Evolutionary conservation across 2,329 filamentous ascomycete genomes (phyloP).

Genomic region (Penicillium nordicum): DNA sequence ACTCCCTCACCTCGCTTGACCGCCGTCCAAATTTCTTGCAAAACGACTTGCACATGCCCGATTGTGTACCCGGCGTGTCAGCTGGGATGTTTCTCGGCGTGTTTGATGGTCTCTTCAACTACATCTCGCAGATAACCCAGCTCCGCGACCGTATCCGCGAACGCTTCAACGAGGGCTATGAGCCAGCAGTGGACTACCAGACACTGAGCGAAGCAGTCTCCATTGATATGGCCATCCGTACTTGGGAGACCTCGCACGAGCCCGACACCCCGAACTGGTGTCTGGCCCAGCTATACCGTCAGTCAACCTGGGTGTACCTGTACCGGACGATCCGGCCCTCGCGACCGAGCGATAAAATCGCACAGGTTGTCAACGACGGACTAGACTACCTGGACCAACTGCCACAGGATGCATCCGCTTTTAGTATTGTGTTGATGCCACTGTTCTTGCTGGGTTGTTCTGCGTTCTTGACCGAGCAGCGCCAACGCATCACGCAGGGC

Average conservation of each 20-base stretch:
- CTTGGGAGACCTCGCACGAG: conserved; percentile 65
- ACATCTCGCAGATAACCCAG: conserved; percentile 73
- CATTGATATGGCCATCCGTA: conserved; percentile 70
- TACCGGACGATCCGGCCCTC: conserved; percentile 60
- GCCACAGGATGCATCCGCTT: conserved; percentile 53
- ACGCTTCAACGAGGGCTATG: conserved; percentile 59
- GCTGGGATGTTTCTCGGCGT: conserved; percentile 69
- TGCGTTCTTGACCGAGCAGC: conserved; percentile 54
- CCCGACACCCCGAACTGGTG: conserved; percentile 53
- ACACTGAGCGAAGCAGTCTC: conserved; percentile 69
- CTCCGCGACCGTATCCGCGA: conserved; percentile 71
- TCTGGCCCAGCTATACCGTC: conserved; percentile 58
- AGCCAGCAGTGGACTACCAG: conserved; percentile 69
- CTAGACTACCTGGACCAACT: conserved; percentile 55
- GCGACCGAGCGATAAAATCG: conserved; percentile 53
- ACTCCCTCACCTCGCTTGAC: conserved; percentile 55
- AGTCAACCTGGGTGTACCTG: conserved; percentile 62
- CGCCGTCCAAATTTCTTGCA: conserved; percentile 52
- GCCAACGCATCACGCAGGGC: conserved; percentile 53
- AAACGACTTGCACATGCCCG: conserved; percentile 52
- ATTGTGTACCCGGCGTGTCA: conserved; percentile 54
- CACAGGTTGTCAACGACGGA: conserved; percentile 57
- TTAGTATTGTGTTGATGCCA: conserved; percentile 60
- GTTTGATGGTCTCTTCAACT: conserved; percentile 74
- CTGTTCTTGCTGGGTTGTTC: conserved; percentile 61